phyloP scores from a whole-genome alignment of 352 stramenopile genomes.

The Globisporangium acanthophoron region DNA sequence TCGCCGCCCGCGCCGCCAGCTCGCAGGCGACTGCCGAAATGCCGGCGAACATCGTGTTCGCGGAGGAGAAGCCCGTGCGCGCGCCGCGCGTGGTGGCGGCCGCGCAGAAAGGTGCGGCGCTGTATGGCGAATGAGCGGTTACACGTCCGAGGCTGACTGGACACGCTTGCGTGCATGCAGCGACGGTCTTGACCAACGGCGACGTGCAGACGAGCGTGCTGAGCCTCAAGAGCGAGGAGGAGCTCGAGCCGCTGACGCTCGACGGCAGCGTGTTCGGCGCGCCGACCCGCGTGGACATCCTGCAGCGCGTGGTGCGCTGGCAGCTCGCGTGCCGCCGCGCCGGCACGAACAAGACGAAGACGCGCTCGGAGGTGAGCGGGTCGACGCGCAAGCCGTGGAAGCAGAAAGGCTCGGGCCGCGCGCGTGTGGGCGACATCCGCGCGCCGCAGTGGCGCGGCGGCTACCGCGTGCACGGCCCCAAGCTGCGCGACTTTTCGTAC shows the following conservation, averaged over 20 bases:
- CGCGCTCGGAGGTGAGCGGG: constrained; percentile 79
- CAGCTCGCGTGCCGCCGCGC: constrained; percentile 78
- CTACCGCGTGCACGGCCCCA: constrained; percentile 79
- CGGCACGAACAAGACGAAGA: constrained; percentile 88
- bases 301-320: constrained; percentile 87
- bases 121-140: neutral
- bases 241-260: constrained; percentile 50
- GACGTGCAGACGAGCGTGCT: constrained; percentile 68
- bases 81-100: constrained; percentile 57
- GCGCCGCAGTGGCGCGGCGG: constrained; percentile 83
- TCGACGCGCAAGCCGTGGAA: constrained; percentile 86
- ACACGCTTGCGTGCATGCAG: constrained; percentile 1
- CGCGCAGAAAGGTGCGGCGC: constrained; percentile 37
- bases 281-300: constrained; percentile 75
- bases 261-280: constrained; percentile 71
- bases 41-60: constrained; percentile 64
- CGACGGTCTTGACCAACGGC: constrained; percentile 44
- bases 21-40: constrained; percentile 23
- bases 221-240: constrained; percentile 37
- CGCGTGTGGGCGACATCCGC: constrained; percentile 84
- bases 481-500: constrained; percentile 86
- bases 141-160: neutral
- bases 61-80: constrained; percentile 62
- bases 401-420: constrained; percentile 83
- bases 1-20: constrained; percentile 17